Base-by-base conservation (phyloP, 495 filamentous ascomycete genomes). In the Talaromyces proteolyticus region DNA sequence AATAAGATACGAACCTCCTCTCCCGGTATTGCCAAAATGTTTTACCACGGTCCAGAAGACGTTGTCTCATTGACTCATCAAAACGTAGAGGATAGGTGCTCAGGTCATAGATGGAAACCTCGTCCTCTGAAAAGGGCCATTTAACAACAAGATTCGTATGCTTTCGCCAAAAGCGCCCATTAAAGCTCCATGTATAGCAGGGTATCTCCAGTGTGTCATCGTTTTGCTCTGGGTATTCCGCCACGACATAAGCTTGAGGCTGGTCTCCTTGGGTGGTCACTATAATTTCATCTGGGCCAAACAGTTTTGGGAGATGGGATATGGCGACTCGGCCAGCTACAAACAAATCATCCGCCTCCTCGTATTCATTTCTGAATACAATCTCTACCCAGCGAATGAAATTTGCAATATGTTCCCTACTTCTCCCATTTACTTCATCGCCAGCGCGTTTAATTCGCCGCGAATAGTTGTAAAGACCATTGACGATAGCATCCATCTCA, bases 281-380 rank as follows among this genome's bases (percentile, higher is more conserved):
- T 2, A 57, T 16, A 3, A 57, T 22, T 6, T 57, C 43, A n/a
- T 57, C 50, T 12, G 54, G 52, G 20, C 23, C 29, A 39, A 52
- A 57, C 14, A 54, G 34, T 14, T 50, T 44, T 16, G 47, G 19
- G 19, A 56, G 8, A 38, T 57, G 52, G 26, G 38, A 21, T 18
- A 41, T 29, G 3, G 34, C 40, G 14, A 57, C 12, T 8, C 44
- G 6, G 3, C 24, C 23, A 12, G 17, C 14, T n/a, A 16, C 21
- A 10, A 57, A 50, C 5, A 55, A 38, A 0, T n/a, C 47, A 45
- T 57, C 51, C n/a, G 51, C 54, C 43, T 50, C 54, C 18, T 46
- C 25, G 14, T n/a, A 46, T 18, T 25, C 11, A 26, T 29, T 6
- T 16, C 43, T 29, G 24, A n/a, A n/a, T n/a, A n/a, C n/a, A n/a